phyloP scores from a whole-genome alignment of 2,329 filamentous ascomycete species.

The Fusarium bulbicola region DNA sequence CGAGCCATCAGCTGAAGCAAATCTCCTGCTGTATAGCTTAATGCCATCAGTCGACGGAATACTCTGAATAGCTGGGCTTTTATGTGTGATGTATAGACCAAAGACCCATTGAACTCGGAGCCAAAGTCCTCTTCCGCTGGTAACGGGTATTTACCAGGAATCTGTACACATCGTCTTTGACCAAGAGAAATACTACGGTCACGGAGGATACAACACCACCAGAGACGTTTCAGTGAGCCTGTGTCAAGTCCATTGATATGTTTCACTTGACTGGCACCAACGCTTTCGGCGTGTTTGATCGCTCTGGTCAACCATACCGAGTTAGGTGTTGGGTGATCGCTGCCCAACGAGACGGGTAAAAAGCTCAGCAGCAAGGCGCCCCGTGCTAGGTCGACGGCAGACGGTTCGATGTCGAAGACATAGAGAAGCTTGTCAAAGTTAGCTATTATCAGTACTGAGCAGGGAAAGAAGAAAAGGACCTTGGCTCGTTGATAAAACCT shows the following conservation, averaged over 20 bases:
- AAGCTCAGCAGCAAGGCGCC: not conserved
- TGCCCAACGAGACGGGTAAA: not conserved
- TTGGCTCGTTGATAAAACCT: not conserved
- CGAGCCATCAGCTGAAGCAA: not conserved
- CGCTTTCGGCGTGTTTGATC: not conserved
- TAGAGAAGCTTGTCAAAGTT: not conserved
- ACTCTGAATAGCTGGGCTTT: not conserved
- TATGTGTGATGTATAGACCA: not conserved
- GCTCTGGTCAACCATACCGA: not conserved
- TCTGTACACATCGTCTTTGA: not conserved
- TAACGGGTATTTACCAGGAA: not conserved
- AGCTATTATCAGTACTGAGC: not conserved
- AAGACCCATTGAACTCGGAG: not conserved
- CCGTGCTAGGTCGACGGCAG: not conserved
- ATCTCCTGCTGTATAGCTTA: not conserved
- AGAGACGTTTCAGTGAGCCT: not conserved
- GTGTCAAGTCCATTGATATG: not conserved
- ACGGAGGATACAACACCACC: not conserved
- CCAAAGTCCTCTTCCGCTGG: not conserved
- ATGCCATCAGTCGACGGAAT: not conserved
- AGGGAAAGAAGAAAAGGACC: rapidly evolving
- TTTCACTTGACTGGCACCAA: not conserved
- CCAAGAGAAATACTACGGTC: not conserved
- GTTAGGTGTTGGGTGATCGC: not conserved
- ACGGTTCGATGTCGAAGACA: not conserved